Evolutionary conservation across 2,329 filamentous ascomycete species (phyloP), one percentile per base, ranked within the genome.

Genomic region (Pleurostoma richardsiae): DNA sequence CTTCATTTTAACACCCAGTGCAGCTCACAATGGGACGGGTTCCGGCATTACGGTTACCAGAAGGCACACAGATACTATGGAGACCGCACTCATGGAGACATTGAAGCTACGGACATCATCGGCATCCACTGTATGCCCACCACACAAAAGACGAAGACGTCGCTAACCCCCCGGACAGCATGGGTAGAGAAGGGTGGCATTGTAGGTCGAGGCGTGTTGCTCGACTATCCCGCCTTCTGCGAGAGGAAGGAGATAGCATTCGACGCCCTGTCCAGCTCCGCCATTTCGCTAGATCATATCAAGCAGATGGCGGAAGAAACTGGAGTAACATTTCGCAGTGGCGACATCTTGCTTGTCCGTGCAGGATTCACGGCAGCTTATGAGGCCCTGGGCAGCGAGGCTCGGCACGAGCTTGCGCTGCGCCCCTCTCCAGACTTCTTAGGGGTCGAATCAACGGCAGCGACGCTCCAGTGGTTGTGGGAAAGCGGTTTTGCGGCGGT

Each of bases 11-110:
- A 77, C 57, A 73, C 72, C 4, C 72, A 74, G 48, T 66, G 65
- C 42, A 65, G 69, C 6, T 71, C 68, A n/a, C 72, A 74, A 50
- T 75, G 72, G 72, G 72, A 74, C 59, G 71, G 72, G 5, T 71
- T 74, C 48, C 61, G 71, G 45, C 75, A 78, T 47, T 58, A 36
- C 33, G 33, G 33, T 36, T 36, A 8, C n/a, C 33, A 36, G 33
- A 36, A 36, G 33, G 33, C 8, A n/a, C 33, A 36, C 8, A 8
- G 8, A 36, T 36, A 36, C n/a, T 36, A 8, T 36, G 33, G 33
- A 36, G 33, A n/a, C 33, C 33, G 33, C 8, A 36, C 33, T 36
- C 33, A 8, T n/a, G 33, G n/a, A 8, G 33, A 36, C 33, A 8
- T 36, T 8, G 8, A 8, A 36, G n/a, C 8, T 36, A 8, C 33